Evolutionary conservation across 169 alveolate genomes (phyloP).

Genomic region (Babesia caballi): DNA sequence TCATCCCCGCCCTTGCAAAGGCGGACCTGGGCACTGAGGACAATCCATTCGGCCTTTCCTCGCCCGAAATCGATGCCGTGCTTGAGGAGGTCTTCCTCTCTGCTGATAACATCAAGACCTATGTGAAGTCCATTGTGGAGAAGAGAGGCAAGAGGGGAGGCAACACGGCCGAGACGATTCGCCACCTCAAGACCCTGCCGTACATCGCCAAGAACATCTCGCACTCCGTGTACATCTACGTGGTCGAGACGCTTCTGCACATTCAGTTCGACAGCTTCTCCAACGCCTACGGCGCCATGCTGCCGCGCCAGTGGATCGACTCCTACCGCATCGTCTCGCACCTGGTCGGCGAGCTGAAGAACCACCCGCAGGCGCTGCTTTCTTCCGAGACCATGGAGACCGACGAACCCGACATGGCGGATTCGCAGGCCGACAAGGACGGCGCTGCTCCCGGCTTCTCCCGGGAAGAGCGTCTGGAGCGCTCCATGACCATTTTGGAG

Average conservation of each 20-base stretch:
- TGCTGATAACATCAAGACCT: conserved; percentile 75
- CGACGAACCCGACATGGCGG: conserved; percentile 26
- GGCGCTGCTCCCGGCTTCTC: conserved; percentile 31
- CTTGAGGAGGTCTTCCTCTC: conserved; percentile 74
- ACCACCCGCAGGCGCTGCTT: conserved; percentile 69
- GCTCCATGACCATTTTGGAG: conserved; percentile 77
- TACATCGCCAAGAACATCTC: conserved; percentile 81
- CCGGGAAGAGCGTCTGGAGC: conserved; percentile 32
- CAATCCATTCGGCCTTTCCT: conserved; percentile 55
- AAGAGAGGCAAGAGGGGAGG: conserved; percentile 87
- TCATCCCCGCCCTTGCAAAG: conserved; percentile 19
- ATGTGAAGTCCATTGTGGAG: conserved; percentile 83
- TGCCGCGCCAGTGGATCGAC: conserved; percentile 79
- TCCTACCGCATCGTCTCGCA: conserved; percentile 74
- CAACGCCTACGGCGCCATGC: conserved; percentile 82
- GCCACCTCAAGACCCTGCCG: conserved; percentile 78
- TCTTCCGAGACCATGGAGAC: conserved; percentile 57
- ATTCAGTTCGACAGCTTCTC: conserved; percentile 85
- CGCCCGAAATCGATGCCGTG: conserved; percentile 71
- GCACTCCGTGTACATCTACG: conserved; percentile 80
- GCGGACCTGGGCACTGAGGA: conserved; percentile 43
- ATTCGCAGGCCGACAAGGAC: conserved; percentile 39
- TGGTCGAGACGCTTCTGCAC: conserved; percentile 81
- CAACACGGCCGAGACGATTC: conserved; percentile 82
- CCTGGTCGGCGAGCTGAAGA: conserved; percentile 68